Evolutionary conservation across 768 basidiomycete genomes (phyloP).

Genomic region (Termitomyces sp.): DNA sequence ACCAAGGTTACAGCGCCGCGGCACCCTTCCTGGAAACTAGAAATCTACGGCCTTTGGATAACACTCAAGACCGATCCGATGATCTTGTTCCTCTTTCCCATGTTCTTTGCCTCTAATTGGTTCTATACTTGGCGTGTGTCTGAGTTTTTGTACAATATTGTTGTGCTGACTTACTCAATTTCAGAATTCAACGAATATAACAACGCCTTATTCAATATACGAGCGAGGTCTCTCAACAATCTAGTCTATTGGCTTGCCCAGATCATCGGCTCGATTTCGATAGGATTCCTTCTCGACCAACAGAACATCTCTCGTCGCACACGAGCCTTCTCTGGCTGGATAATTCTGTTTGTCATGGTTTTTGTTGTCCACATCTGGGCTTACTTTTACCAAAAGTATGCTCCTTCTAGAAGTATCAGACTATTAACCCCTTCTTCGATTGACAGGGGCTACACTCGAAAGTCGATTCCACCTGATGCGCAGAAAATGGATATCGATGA

Average conservation of each 20-base stretch:
- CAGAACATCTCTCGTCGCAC: conserved; percentile 52
- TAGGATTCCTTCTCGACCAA: conserved; percentile 68
- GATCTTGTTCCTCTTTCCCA: conserved; percentile 76
- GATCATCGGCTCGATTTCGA: conserved; percentile 69
- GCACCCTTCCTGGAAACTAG: conserved; percentile 77
- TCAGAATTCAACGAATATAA: conserved; percentile 81
- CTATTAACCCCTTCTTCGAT: conserved; percentile 3
- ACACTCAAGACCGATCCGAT: conserved; percentile 68
- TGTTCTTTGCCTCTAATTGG: conserved; percentile 85
- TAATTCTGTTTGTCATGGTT: conserved; percentile 56
- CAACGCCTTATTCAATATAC: conserved; percentile 76
- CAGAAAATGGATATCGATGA: conserved; percentile 60
- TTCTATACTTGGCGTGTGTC: conserved; percentile 84
- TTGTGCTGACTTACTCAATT: conserved; percentile 2
- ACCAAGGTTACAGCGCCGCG: conserved; percentile 58
- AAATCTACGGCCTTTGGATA: conserved; percentile 66
- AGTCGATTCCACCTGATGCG: conserved; percentile 34
- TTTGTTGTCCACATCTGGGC: conserved; percentile 74
- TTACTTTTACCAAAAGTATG: conserved; percentile 69
- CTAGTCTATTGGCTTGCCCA: conserved; percentile 80
- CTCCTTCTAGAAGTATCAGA: not conserved
- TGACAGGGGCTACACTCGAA: conserved; percentile 56
- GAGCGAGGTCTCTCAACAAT: conserved; percentile 73
- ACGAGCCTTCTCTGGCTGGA: conserved; percentile 73
- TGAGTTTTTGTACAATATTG: not conserved